phyloP scores from a whole-genome alignment of 2,329 filamentous ascomycete species.

The Septoria linicola region DNA sequence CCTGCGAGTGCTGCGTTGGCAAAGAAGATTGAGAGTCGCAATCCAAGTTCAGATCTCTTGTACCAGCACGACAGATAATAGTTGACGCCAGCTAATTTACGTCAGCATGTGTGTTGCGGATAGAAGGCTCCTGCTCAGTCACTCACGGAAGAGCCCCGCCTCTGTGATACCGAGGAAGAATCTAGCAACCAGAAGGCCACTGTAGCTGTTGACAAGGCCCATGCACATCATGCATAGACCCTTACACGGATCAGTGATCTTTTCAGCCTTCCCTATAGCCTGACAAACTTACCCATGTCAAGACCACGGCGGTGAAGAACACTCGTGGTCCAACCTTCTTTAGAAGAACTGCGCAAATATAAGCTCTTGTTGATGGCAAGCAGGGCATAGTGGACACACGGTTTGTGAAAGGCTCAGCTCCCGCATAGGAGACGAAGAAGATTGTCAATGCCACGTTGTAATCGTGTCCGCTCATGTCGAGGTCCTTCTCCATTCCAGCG shows the following conservation, averaged over 20 bases:
- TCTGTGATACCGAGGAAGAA: slow-evolving; percentile 36
- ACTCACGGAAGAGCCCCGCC: slow-evolving; percentile 49
- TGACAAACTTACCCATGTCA: slow-evolving; percentile 51
- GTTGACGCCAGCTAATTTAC: slow-evolving; percentile 60
- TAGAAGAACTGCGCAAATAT: slow-evolving; percentile 55
- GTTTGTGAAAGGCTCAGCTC: slow-evolving; percentile 78
- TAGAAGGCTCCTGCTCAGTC: not conserved
- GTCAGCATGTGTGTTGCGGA: not conserved
- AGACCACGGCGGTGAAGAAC: slow-evolving; percentile 75
- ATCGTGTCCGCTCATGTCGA: slow-evolving; percentile 61
- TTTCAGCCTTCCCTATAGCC: not conserved
- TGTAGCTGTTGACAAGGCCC: slow-evolving; percentile 28
- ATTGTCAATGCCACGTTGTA: slow-evolving; percentile 77
- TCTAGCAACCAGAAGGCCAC: slow-evolving; percentile 30
- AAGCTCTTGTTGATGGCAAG: not conserved
- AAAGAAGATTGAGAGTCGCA: slow-evolving; percentile 78
- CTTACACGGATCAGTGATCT: not conserved
- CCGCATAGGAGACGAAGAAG: slow-evolving; percentile 82
- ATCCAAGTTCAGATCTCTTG: slow-evolving; percentile 71
- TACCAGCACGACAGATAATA: slow-evolving; percentile 87
- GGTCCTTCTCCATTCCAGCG: slow-evolving; percentile 55
- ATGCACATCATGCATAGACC: slow-evolving; percentile 44
- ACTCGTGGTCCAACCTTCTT: slow-evolving; percentile 72
- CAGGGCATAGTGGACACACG: not conserved
- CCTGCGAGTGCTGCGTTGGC: slow-evolving; percentile 76